Base-by-base conservation (phyloP, 352 stramenopile genomes). In the Globisporangium nodosum region DNA sequence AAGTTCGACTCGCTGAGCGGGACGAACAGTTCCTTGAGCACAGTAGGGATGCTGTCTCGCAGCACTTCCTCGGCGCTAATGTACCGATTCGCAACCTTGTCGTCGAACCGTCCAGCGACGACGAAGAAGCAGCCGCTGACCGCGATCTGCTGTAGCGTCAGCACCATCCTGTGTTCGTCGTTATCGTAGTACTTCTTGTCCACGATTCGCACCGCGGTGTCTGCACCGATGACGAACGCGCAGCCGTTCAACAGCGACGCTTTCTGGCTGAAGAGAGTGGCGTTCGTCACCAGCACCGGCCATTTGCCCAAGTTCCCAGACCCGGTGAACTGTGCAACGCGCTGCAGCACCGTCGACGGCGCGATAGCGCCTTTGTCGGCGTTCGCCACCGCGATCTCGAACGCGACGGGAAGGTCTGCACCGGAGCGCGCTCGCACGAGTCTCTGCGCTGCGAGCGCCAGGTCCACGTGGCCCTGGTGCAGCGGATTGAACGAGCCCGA, bases 161-260 rank as follows among this genome's bases (percentile, higher is more conserved):
- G 57, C 30, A 86, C 69, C 78, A 97, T 95, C 52, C 82, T 74
- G 53, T 81, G 68, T 55, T 79, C 68, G 55, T 92, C 71, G 60
- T 81, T 76, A 31, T 65, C 75, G 56, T 97, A 97, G 60, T 97
- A 97, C 55, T 96, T 97, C 37, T 87, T 83, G 69, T 97, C 79
- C 12, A 97, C 70, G 24, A 97, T 72, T 7, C 91, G 81, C 42
- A 90, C 65, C 9, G 86, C 83, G 9, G 91, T 97, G 50, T 97
- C 91, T 9, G 86, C 91, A 30, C 91, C 91, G 58, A 97, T 84
- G 15, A 96, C 67, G 49, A 97, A 97, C 16, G 70, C 68, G 33
- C 87, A 96, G 15, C 68, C 62, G 35, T 70, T 68, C 30, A 97
- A 80, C 1, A 97, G 40, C 1, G 74, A 60, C 3, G 91, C 76